Percentiles rank a stretch among this genome's conserved stretches.
Conservation (phyloP, 768 basidiomycete species). For the Termitomyces heimii region DNA sequence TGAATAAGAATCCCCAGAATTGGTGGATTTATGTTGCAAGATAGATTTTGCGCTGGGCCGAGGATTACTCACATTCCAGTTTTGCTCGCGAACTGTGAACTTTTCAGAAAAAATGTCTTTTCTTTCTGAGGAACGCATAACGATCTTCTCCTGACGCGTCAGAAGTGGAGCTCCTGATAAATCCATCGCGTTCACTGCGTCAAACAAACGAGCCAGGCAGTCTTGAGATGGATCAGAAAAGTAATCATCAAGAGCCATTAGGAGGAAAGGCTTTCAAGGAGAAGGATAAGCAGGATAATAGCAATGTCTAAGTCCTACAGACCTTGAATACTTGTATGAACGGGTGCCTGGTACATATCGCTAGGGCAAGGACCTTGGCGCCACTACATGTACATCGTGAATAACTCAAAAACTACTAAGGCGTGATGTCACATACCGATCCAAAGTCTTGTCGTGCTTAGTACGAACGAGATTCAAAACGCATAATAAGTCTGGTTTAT, state of each 20-base stretch:
- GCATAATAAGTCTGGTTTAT: conserved; percentile 62
- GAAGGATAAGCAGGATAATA: not conserved
- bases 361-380: conserved; percentile 90
- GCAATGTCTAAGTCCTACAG: not conserved
- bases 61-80: conserved; percentile 19
- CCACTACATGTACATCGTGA: conserved; percentile 46
- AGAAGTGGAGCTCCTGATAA: conserved; percentile 72
- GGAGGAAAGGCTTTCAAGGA: conserved; percentile 70
- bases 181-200: conserved; percentile 91
- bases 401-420: not conserved
- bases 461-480: conserved; percentile 90
- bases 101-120: conserved; percentile 91
- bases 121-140: conserved; percentile 86
- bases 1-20: conserved; percentile 56
- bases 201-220: conserved; percentile 84
- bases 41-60: conserved; percentile 19
- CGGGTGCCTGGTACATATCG: conserved; percentile 88
- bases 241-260: conserved; percentile 95
- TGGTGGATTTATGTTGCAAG: conserved; percentile 40
- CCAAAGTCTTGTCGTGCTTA: conserved; percentile 79
- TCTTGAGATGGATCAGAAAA: conserved; percentile 85
- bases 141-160: conserved; percentile 76
- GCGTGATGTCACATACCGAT: conserved; percentile 45
- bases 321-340: conserved; percentile 97
- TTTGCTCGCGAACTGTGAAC: conserved; percentile 33